These are phyloP conservation scores for Beauveria sp. DNA, from an alignment of 2,329 filamentous ascomycete species.

Conservation along the genomic window DNA sequence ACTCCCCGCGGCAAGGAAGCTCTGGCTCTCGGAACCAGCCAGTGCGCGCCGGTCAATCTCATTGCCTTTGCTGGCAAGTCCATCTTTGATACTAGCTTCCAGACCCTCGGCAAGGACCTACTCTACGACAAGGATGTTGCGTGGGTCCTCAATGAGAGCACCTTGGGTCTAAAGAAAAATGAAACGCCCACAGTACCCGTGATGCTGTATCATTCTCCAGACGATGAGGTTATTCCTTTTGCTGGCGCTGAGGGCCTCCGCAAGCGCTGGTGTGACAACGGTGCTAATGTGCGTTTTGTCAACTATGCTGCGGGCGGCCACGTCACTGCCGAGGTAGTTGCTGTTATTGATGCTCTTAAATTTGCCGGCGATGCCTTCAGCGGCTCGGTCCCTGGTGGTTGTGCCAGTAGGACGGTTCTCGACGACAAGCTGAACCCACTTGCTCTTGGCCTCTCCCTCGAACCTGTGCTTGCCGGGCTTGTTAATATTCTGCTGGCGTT, in stretches of 20 bases:
- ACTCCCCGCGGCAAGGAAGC: not conserved
- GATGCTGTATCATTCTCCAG: conserved; percentile 6
- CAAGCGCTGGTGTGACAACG: conserved; percentile 9
- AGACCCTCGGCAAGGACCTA: conserved; percentile 7
- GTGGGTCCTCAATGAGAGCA: not conserved
- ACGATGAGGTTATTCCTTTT: conserved; percentile 12
- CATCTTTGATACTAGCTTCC: conserved; percentile 2
- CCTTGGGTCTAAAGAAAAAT: conserved; percentile 3
- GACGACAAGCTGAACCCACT: conserved; percentile 4
- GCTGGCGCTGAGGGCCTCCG: not conserved
- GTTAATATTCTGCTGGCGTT: not conserved
- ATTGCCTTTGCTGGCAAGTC: conserved; percentile 4
- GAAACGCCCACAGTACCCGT: conserved; percentile 11
- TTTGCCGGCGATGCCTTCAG: conserved; percentile 9
- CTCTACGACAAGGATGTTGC: not conserved
- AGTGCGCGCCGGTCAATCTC: conserved; percentile 7
- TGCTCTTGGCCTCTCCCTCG: conserved; percentile 7
- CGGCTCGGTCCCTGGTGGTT: conserved; percentile 1
- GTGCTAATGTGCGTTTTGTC: conserved; percentile 6
- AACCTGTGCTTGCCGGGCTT: conserved; percentile 1
- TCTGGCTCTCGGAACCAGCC: not conserved
- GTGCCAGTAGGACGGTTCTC: not conserved
- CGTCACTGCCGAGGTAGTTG: conserved; percentile 6
- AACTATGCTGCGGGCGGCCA: conserved; percentile 7
- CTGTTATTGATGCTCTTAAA: not conserved